phyloP scores from a whole-genome alignment of 2,329 filamentous ascomycete species.

The Coniella vitis region DNA sequence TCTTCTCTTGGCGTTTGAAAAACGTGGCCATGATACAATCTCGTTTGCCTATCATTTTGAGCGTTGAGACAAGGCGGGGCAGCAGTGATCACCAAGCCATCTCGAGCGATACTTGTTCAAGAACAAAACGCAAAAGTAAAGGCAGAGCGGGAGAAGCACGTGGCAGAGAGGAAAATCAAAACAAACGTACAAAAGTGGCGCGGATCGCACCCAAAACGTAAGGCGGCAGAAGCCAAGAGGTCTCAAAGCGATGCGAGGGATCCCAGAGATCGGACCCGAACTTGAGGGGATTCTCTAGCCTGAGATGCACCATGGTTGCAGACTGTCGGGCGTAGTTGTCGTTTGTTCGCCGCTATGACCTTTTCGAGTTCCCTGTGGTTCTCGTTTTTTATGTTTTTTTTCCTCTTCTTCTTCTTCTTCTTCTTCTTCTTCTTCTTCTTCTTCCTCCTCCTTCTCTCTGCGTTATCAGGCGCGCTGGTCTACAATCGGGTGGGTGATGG shows the following conservation, averaged over 20 bases:
- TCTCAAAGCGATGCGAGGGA: constrained; percentile 62
- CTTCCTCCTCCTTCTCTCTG: background rate
- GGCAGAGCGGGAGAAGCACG: background rate
- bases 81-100: too few relatives aligned
- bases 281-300: constrained; percentile 21
- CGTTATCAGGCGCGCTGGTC: too few relatives aligned
- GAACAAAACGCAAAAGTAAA: background rate
- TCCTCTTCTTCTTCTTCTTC: too few relatives aligned
- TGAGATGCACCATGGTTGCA: constrained; percentile 7
- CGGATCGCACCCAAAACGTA: constrained; percentile 52
- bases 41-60: too few relatives aligned
- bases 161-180: too few relatives aligned
- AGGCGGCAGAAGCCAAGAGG: constrained; percentile 73
- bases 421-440: background rate
- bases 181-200: constrained; percentile 42
- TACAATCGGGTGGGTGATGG: too few relatives aligned
- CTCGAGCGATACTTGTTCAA: background rate
- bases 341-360: too few relatives aligned
- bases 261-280: constrained; percentile 41
- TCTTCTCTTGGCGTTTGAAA: too few relatives aligned
- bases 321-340: background rate
- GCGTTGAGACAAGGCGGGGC: too few relatives aligned
- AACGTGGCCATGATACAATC: background rate
- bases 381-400: too few relatives aligned
- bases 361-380: too few relatives aligned